Conservation (phyloP, 2,329 filamentous ascomycete species). For the Epichloe sylvatica region DNA sequence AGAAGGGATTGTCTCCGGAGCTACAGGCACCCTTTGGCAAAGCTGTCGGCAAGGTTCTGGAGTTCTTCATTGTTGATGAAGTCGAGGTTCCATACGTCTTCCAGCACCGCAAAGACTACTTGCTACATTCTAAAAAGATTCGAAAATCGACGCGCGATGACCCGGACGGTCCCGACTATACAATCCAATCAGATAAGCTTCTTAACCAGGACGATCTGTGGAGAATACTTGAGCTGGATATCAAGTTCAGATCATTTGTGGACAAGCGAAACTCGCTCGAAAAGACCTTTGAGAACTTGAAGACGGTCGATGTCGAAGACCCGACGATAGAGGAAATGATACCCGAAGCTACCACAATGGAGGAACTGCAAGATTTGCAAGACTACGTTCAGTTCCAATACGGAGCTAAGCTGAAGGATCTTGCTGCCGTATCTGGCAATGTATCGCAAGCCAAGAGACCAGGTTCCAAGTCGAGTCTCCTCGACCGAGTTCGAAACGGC, state of each 20-base stretch:
- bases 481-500: slow-evolving; percentile 70
- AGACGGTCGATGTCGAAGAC: slow-evolving; percentile 51
- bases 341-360: slow-evolving; percentile 67
- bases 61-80: slow-evolving; percentile 89
- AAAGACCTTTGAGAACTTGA: slow-evolving; percentile 62
- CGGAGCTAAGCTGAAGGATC: slow-evolving; percentile 66
- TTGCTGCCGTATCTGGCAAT: slow-evolving; percentile 49
- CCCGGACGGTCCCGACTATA: slow-evolving; percentile 56
- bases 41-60: slow-evolving; percentile 79
- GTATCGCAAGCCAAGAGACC: slow-evolving; percentile 62
- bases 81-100: slow-evolving; percentile 97
- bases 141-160: slow-evolving; percentile 49
- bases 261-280: slow-evolving; percentile 84
- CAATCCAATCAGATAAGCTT: slow-evolving; percentile 70
- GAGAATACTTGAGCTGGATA: slow-evolving; percentile 86
- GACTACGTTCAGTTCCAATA: slow-evolving; percentile 97
- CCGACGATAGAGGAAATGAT: slow-evolving; percentile 69
- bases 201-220: slow-evolving; percentile 87
- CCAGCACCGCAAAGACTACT: slow-evolving; percentile 93
- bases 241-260: slow-evolving; percentile 84
- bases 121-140: slow-evolving; percentile 73
- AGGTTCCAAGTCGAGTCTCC: slow-evolving; percentile 65
- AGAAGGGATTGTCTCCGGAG: slow-evolving; percentile 60
- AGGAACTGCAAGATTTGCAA: slow-evolving; percentile 91
- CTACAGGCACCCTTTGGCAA: slow-evolving; percentile 73